Evolutionary conservation across 148 eudicot genomes (phyloP).

Genomic region (Cornus kousa): DNA sequence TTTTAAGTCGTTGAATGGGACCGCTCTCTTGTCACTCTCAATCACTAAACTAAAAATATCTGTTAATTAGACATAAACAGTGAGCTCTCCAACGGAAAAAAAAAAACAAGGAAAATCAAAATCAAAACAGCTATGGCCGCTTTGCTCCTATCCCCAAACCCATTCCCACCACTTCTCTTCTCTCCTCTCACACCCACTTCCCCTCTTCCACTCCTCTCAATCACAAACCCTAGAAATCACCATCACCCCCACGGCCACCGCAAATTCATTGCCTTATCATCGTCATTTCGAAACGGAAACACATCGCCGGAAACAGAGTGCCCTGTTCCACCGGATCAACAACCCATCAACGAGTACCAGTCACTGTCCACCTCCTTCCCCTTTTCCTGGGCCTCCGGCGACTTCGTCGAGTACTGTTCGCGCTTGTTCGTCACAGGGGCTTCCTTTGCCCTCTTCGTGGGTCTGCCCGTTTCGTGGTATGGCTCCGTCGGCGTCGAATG

Average conservation of each 20-base stretch:
- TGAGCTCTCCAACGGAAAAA: background rate
- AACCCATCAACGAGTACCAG: conserved; percentile 85
- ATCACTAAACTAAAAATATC: too few relatives aligned
- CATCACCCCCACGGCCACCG: conserved; percentile 19
- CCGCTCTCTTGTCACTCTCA: too few relatives aligned
- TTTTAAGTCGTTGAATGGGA: too few relatives aligned
- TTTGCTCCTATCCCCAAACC: conserved; percentile 18
- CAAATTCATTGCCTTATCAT: conserved; percentile 24
- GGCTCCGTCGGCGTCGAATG: conserved; percentile 55
- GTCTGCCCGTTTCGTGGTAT: conserved; percentile 80
- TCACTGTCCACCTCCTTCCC: conserved; percentile 64
- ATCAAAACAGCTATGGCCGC: conserved; percentile 23
- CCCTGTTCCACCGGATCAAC: conserved; percentile 85
- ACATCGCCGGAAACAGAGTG: conserved; percentile 56
- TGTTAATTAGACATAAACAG: background rate
- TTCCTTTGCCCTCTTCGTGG: conserved; percentile 61
- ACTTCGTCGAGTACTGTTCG: conserved; percentile 47
- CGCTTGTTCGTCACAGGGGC: conserved; percentile 56
- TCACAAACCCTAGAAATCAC: background rate
- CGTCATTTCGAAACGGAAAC: background rate
- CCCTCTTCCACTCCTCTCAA: background rate
- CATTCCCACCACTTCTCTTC: conserved; percentile 14
- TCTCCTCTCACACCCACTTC: conserved; percentile 12
- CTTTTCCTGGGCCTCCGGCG: conserved; percentile 79
- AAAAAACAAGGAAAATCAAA: too few relatives aligned